phyloP scores from a whole-genome alignment of 805 yeast genomes.

The Saturnispora hagleri region DNA sequence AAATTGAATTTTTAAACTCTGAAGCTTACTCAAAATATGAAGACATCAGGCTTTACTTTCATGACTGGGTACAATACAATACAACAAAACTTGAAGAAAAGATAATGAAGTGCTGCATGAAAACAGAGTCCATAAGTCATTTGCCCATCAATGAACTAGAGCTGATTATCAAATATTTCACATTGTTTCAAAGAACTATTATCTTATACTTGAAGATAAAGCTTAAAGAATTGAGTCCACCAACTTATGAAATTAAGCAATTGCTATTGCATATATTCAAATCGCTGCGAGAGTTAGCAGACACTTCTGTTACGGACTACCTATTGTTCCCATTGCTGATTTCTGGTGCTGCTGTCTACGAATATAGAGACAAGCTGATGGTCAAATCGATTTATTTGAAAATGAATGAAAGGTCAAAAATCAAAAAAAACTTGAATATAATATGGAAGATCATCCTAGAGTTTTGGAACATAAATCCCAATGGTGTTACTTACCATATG shows the following conservation, averaged over 20 bases:
- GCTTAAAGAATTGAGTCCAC: slow-evolving; percentile 16
- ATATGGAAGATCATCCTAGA: slow-evolving; percentile 19
- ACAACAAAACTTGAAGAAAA: slow-evolving; percentile 10
- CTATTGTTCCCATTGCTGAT: slow-evolving; percentile 18
- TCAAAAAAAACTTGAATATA: slow-evolving; percentile 11
- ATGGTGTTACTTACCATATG: slow-evolving; percentile 16
- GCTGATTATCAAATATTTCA: slow-evolving; percentile 14
- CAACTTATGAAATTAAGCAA: slow-evolving; percentile 18
- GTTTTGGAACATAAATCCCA: slow-evolving; percentile 20
- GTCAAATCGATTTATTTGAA: slow-evolving; percentile 14
- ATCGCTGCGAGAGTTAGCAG: slow-evolving; percentile 12
- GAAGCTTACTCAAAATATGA: slow-evolving; percentile 14
- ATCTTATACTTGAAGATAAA: slow-evolving; percentile 16
- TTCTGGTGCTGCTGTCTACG: slow-evolving; percentile 22
- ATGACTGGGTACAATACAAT: slow-evolving; percentile 20
- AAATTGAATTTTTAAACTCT: slow-evolving; percentile 9
- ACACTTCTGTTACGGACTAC: slow-evolving; percentile 11
- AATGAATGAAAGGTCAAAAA: slow-evolving; percentile 5
- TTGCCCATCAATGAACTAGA: slow-evolving; percentile 4
- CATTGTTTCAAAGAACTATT: slow-evolving; percentile 16
- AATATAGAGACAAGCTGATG: slow-evolving; percentile 18
- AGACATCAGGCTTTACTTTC: slow-evolving; percentile 15
- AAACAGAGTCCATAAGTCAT: slow-evolving; percentile 4
- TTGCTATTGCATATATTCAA: slow-evolving; percentile 15
- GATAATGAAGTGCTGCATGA: slow-evolving; percentile 12